Conservation (phyloP, 371 early-diverging fungal species). For the Apophysomyces sp. region DNA sequence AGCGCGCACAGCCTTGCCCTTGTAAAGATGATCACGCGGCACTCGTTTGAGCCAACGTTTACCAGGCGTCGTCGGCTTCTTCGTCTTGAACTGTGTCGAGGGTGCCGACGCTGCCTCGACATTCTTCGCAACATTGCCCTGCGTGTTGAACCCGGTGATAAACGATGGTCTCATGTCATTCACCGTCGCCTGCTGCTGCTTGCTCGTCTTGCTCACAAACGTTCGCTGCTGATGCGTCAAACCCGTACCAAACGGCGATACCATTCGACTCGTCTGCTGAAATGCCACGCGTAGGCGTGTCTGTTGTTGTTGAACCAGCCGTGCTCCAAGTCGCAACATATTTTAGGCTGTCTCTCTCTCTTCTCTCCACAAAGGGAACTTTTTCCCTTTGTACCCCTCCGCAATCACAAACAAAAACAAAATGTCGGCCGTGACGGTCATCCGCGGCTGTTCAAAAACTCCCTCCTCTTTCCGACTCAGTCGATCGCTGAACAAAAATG, state of each 20-base stretch:
- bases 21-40: constrained; percentile 88
- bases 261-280: not conserved
- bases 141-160: constrained; percentile 44
- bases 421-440: not conserved
- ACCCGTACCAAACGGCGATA: not conserved
- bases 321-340: constrained; percentile 8
- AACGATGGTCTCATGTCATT: constrained; percentile 9
- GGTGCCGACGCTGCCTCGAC: constrained; percentile 31
- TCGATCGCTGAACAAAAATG: too few species aligned
- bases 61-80: constrained; percentile 90
- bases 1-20: constrained; percentile 82
- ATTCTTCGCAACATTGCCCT: constrained; percentile 27
- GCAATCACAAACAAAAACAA: constrained; percentile 3
- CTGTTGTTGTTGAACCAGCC: constrained; percentile 1
- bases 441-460: not conserved
- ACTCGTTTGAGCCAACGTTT: constrained; percentile 86
- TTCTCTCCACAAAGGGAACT: too few species aligned
- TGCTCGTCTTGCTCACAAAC: not conserved
- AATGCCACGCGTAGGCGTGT: not conserved
- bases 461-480: not conserved
- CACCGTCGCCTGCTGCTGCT: not conserved
- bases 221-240: not conserved
- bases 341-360: too few species aligned
- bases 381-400: not conserved
- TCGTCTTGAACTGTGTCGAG: constrained; percentile 80